Conservation (phyloP, 345 rosid species). For the Brassica juncea region DNA sequence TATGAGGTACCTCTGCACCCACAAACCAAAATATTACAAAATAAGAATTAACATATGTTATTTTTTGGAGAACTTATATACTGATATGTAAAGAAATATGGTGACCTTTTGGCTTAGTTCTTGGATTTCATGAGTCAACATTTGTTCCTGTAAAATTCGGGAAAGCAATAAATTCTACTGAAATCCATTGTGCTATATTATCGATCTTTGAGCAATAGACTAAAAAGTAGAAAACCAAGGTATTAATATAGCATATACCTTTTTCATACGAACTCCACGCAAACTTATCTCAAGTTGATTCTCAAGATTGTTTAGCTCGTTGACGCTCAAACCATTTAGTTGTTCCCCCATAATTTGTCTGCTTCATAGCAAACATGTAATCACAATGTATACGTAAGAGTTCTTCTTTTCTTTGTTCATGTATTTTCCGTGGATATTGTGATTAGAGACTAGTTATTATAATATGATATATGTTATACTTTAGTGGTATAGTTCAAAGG, state of each 20-base stretch:
- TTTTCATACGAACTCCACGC: slow-evolving; percentile 62
- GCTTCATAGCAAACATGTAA: slow-evolving; percentile 25
- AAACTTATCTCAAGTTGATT: slow-evolving; percentile 66
- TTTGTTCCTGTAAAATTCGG: slow-evolving; percentile 51
- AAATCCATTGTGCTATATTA: slow-evolving; percentile 1
- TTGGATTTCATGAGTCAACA: slow-evolving; percentile 54
- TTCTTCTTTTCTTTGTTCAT: background rate
- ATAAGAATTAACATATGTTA: slow-evolving; percentile 1
- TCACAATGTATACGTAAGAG: background rate
- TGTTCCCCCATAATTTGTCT: slow-evolving; percentile 80
- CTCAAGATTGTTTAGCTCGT: slow-evolving; percentile 61
- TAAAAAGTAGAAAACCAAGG: background rate
- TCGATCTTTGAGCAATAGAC: slow-evolving; percentile 2
- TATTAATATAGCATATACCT: slow-evolving; percentile 44
- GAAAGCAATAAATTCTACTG: slow-evolving; percentile 23
- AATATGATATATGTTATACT: background rate
- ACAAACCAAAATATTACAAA: background rate
- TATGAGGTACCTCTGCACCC: slow-evolving; percentile 57
- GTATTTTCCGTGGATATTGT: background rate
- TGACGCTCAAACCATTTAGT: slow-evolving; percentile 57
- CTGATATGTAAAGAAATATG: background rate
- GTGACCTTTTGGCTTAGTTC: slow-evolving; percentile 55
- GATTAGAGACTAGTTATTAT: background rate
- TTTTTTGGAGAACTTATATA: background rate
- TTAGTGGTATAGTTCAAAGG: background rate